Conservation (phyloP, 2,329 filamentous ascomycete genomes). For the Beauveria varroae region DNA sequence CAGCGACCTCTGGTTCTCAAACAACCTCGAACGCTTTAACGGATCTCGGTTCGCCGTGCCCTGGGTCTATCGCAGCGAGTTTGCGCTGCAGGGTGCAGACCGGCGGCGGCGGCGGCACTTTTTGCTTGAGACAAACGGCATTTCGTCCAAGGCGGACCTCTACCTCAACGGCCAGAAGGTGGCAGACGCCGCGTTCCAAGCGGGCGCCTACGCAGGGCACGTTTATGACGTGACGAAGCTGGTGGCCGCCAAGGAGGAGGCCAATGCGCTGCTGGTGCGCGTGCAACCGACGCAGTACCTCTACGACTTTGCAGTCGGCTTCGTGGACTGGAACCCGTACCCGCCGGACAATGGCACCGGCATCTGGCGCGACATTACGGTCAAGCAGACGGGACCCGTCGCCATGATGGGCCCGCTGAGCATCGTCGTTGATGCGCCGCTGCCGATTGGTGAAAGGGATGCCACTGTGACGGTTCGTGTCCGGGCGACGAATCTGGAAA, state of each 20-base stretch:
- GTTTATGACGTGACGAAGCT: conserved; percentile 46
- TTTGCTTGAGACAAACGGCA: conserved; percentile 49
- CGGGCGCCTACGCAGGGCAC: conserved; percentile 49
- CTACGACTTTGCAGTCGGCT: conserved; percentile 51
- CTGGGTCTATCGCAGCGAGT: conserved; percentile 53
- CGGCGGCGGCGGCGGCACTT: conserved; percentile 31
- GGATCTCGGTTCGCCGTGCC: conserved; percentile 41
- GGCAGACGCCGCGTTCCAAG: conserved; percentile 39
- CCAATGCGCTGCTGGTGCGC: conserved; percentile 45
- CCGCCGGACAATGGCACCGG: conserved; percentile 57
- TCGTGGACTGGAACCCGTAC: conserved; percentile 56
- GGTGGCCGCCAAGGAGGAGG: conserved; percentile 23
- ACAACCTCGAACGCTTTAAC: conserved; percentile 37
- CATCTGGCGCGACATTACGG: conserved; percentile 50
- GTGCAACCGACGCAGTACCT: conserved; percentile 53
- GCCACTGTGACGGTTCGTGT: conserved; percentile 32
- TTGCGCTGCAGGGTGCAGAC: conserved; percentile 25
- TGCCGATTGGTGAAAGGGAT: conserved; percentile 9
- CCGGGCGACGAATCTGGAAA: conserved; percentile 32
- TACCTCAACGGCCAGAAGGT: conserved; percentile 50
- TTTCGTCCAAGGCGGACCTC: conserved; percentile 53
- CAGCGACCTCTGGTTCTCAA: conserved; percentile 46
- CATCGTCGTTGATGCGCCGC: conserved; percentile 34
- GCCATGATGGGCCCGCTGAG: conserved; percentile 36
- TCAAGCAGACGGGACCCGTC: conserved; percentile 48